Evolutionary conservation across 495 filamentous ascomycete species (phyloP), one percentile per base, ranked within the genome.

Genomic region (Trichoderma gamsii): DNA sequence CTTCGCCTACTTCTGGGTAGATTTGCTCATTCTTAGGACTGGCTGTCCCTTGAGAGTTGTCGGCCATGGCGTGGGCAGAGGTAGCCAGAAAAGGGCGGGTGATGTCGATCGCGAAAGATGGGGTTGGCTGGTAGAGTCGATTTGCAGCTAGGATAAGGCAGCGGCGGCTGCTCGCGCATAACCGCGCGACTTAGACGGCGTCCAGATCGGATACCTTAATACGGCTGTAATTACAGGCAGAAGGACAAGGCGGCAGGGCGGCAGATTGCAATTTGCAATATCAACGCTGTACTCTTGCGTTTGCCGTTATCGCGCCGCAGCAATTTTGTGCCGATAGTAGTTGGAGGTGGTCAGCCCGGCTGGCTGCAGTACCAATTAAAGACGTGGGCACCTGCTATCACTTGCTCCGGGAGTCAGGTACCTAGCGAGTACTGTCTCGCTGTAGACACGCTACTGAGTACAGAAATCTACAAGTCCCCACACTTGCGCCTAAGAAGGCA

Each of bases 1-100:
- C 84, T 46, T 86, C 84, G 64, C 76, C 78, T 9, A 70, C 63
- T 52, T 69, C 65, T 63, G n/a, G 87, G 25, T 64, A 16, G 13
- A 23, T 21, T 29, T 8, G 56, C 27, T 61, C 56, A 21, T 61
- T 61, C 27, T 32, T 61, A 21, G 56, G 56, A 25, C 56, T 61
- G 13, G 27, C 12, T 13, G 56, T 11, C n/a, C 25, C 56, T 32
- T 32, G 56, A 15, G 27, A 12, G 16, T 32, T 32, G 27, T 61
- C 56, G 27, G 56, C 56, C 56, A 61, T 61, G 27, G 12, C 29
- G 56, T 16, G 56, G 27, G 25, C 13, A 29, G n/a, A 21, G 56
- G 11, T 32, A 21, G 23, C 11, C 3, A 12, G 27, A 32, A 32
- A 61, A 59, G 23, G 51, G 51, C 9, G 51, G 21, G 11, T 32